Evolutionary conservation across 2,329 filamentous ascomycete genomes (phyloP).

Genomic region (Penicillium sp.): DNA sequence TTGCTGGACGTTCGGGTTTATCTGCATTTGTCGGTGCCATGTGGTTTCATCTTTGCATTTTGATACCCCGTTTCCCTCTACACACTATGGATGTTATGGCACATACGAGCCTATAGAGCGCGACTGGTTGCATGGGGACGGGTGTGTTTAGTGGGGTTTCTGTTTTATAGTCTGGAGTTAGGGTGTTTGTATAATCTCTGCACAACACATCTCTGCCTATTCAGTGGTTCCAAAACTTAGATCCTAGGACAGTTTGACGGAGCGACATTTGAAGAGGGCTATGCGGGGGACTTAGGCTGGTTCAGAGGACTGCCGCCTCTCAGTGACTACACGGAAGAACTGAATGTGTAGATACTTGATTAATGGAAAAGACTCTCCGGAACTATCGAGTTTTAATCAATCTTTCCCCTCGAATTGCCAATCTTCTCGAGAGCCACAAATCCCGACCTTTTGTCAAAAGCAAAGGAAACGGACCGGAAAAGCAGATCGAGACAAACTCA

Average conservation of each 20-base stretch:
- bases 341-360: constrained; percentile 22
- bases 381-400: constrained; percentile 21
- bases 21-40: neutral
- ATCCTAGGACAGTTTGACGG: neutral
- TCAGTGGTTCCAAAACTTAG: neutral
- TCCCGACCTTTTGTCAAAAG: neutral
- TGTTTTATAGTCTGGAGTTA: neutral
- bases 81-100: neutral
- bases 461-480: neutral
- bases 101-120: neutral
- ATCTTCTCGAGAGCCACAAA: neutral
- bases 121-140: neutral
- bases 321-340: neutral
- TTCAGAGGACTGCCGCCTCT: neutral
- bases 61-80: neutral
- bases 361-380: constrained; percentile 20
- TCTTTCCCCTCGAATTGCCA: constrained; percentile 9
- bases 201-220: neutral
- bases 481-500: constrained; percentile 13
- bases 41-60: neutral
- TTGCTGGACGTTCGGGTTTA: neutral
- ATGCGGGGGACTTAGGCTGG: no score
- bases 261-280: no score
- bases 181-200: neutral
- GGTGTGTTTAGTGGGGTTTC: neutral